Evolutionary conservation across 139 green algal genomes (phyloP), one percentile per base, ranked within the genome.

Genomic region (Picochlorum sp.): DNA sequence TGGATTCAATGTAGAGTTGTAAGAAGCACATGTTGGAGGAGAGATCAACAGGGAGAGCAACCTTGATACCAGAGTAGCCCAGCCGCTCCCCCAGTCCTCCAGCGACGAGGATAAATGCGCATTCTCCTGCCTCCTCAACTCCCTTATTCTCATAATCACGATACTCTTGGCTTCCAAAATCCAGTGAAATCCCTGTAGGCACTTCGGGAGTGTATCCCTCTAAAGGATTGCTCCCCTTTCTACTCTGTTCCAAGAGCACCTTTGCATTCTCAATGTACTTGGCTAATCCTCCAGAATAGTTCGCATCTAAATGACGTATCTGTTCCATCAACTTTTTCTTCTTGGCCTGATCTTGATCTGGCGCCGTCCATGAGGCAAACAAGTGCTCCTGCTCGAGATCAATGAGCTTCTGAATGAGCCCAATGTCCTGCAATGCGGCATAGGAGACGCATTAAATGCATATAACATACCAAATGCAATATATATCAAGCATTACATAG

Each of bases 51-150:
- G 92, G 92, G 31, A 99, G 81, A 7, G 84, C 86, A 73, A 94
- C 63, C 69, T 95, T 95, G 72, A 95, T 95, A 50, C 87, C 87
- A 20, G 52, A 76, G 74, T 97, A 98, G 2, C 93, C 94, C 57
- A 99, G 81, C 8, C 94, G 77, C 79, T 98, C 94, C 2, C 94
- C 94, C 55, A 98, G 81, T 1, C 94, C 94, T 1, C 94, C 94
- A 21, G 94, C 94, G 65, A 98, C 94, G 57, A 99, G 83, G 73
- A 99, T 94, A 80, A 98, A 99, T 2, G 84, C 92, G 1, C 85
- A 69, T 2, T 57, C 4, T 0, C 55, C 74, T 5, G 77, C 81
- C 14, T 75, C 76, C n/a, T 30, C 20, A 52, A 85, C 65, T 16
- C 87, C 72, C 55, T 57, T 28, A 16, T 14, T 65, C 70, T 98